phyloP scores from a whole-genome alignment of 768 basidiomycete species.

The Amanita molliuscula region DNA sequence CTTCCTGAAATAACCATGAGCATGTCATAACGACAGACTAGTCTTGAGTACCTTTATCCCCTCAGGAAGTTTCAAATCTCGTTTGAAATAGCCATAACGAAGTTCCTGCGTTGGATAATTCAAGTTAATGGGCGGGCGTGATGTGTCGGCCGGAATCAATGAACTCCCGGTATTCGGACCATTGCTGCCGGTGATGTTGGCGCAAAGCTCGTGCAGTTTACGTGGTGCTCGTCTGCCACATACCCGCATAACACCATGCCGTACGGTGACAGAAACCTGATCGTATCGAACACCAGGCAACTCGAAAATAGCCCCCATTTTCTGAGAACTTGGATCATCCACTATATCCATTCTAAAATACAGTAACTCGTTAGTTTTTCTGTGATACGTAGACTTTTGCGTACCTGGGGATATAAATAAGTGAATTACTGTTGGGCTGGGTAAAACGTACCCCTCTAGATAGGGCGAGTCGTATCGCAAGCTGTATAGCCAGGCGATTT shows the following conservation, averaged over 20 bases:
- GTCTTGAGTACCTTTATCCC: constrained; percentile 25
- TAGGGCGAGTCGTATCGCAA: constrained; percentile 11
- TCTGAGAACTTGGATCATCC: constrained; percentile 25
- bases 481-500: not conserved
- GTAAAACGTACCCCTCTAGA: constrained; percentile 16
- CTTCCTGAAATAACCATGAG: constrained; percentile 18
- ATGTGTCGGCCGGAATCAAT: no score
- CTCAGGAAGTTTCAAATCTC: constrained; percentile 24
- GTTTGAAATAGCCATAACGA: constrained; percentile 32
- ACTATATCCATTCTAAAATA: constrained; percentile 29
- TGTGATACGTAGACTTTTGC: not conserved
- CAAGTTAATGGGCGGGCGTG: not conserved
- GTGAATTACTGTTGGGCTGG: constrained; percentile 13
- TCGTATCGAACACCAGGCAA: constrained; percentile 31
- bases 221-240: constrained; percentile 21
- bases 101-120: constrained; percentile 23
- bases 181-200: not conserved
- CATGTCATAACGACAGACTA: constrained; percentile 6
- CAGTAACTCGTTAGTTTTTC: constrained; percentile 4
- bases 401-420: not conserved
- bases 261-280: constrained; percentile 24
- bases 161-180: not conserved
- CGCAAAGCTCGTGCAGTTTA: not conserved
- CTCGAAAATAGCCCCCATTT: constrained; percentile 28
- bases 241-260: constrained; percentile 21